These are phyloP conservation scores for Cylindrotheca closterium DNA, from an alignment of 108 stramenopile species.

Conservation along the genomic window DNA sequence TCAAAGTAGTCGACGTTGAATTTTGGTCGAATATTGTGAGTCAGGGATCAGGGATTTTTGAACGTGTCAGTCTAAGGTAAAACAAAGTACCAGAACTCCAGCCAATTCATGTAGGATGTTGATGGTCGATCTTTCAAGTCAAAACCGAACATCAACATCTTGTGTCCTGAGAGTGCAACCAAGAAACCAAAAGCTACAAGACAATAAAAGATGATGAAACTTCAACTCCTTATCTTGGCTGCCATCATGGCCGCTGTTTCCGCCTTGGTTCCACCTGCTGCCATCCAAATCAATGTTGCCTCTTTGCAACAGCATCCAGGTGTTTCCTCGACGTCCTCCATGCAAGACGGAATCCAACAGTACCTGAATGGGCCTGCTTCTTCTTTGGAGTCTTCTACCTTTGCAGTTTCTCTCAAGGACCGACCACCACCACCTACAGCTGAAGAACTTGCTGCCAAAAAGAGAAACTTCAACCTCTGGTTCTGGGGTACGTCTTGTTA, in stretches of 20 bases:
- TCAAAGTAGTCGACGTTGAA: no score
- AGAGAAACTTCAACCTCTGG: slow-evolving; percentile 79
- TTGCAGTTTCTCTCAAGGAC: slow-evolving; percentile 59
- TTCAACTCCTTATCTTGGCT: background rate
- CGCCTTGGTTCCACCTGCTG: background rate
- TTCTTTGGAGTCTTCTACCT: slow-evolving; percentile 16
- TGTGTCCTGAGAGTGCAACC: no score
- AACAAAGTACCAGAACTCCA: no score
- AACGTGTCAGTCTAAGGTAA: no score
- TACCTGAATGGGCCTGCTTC: slow-evolving; percentile 1
- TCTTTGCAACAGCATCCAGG: background rate
- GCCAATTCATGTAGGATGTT: no score
- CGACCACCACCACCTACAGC: slow-evolving; percentile 75
- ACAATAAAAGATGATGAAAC: background rate
- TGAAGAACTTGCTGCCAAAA: slow-evolving; percentile 83
- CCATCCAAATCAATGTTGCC: background rate
- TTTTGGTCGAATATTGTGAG: no score
- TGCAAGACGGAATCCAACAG: slow-evolving; percentile 17
- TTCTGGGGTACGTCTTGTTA: slow-evolving; percentile 21
- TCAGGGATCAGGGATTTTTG: no score
- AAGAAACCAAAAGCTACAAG: no score
- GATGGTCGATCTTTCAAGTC: no score
- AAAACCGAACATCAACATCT: no score
- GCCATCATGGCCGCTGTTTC: background rate
- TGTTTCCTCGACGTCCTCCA: background rate